Evolutionary conservation across 2,329 filamentous ascomycete genomes (phyloP), one percentile per base, ranked within the genome.

Genomic region (Calonectria hongkongensis): DNA sequence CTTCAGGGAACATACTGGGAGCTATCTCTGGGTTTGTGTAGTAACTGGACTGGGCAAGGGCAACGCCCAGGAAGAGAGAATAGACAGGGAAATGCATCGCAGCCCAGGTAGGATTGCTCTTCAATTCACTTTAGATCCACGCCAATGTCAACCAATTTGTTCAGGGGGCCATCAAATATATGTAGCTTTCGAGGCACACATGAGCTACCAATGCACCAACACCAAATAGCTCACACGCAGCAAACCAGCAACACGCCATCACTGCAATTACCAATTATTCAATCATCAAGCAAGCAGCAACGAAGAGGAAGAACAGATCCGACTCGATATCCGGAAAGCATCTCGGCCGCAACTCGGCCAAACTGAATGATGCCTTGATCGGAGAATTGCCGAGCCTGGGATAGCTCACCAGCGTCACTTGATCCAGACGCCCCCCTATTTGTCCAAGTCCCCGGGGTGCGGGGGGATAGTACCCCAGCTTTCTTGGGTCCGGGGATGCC

Each of bases 271-370:
- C 9, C 10, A 13, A 39, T 25, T 0, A 5, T 10, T 21, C 30
- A 58, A 45, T 8, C 30, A 15, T 36, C 30, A 25, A 25, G 16
- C 54, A 25, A 15, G 18, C 30, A 25, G 16, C 18, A 56, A 39
- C 2, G 12, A 33, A 25, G 10, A 27, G 54, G 54, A 58, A 58
- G 54, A 58, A 39, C 10, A 58, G 16, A 58, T 15, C 54, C 54
- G 30, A 15, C 12, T 58, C 33, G n/a, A 36, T 33, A 58, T 39
- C 28, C 30, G 54, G n/a, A 13, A 33, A 39, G 30, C 12, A 8
- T 39, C 30, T 58, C 54, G 54, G 54, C 30, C 54, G 12, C 54
- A 39, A 58, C 30, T 58, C 54, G 54, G 54, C n/a, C 54, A 39
- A 58, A 58, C 33, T 39, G 5, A 12, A 25, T 36, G 54, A 15